A percentile compares a stretch with the other conserved stretches of the same genome.
Conservation (phyloP, 352 stramenopile genomes). For the Phytophthora fragariae region DNA sequence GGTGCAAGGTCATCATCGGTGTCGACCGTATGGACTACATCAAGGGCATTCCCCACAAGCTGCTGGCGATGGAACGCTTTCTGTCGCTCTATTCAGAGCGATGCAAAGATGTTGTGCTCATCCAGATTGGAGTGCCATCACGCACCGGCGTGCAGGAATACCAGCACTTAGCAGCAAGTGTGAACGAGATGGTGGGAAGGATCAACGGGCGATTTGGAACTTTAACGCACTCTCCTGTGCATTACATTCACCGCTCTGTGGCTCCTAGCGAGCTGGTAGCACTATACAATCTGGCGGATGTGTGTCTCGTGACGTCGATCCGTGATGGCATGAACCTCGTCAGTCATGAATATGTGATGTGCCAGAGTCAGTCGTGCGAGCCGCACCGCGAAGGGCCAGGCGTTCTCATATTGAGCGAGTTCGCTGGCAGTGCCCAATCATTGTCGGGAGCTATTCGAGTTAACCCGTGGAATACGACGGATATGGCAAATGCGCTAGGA, state of each 20-base stretch:
- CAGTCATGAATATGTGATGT: conserved; percentile 91
- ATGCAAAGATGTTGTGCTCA: conserved; percentile 92
- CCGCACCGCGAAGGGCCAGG: conserved; percentile 71
- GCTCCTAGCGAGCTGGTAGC: conserved; percentile 86
- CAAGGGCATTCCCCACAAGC: conserved; percentile 89
- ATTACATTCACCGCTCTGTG: conserved; percentile 89
- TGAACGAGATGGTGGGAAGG: conserved; percentile 89
- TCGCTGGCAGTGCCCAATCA: conserved; percentile 89
- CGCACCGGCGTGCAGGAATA: conserved; percentile 88
- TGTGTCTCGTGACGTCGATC: conserved; percentile 91
- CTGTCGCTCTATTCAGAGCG: conserved; percentile 86
- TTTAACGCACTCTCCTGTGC: conserved; percentile 86
- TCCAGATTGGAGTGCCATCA: conserved; percentile 95
- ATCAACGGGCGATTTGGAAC: conserved; percentile 91
- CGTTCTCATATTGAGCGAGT: conserved; percentile 90
- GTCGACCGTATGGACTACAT: conserved; percentile 90
- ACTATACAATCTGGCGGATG: conserved; percentile 91
- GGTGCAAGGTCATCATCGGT: conserved; percentile 85
- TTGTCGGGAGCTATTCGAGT: conserved; percentile 89
- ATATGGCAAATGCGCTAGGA: conserved; percentile 75
- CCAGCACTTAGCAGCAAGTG: conserved; percentile 77
- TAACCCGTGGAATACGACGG: conserved; percentile 90
- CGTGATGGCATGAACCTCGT: conserved; percentile 93
- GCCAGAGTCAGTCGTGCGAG: conserved; percentile 74
- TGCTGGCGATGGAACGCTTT: conserved; percentile 90